These are phyloP conservation scores for Lecanicillium sp. DNA, from an alignment of 2,329 filamentous ascomycete genomes.

Conservation along the genomic window DNA sequence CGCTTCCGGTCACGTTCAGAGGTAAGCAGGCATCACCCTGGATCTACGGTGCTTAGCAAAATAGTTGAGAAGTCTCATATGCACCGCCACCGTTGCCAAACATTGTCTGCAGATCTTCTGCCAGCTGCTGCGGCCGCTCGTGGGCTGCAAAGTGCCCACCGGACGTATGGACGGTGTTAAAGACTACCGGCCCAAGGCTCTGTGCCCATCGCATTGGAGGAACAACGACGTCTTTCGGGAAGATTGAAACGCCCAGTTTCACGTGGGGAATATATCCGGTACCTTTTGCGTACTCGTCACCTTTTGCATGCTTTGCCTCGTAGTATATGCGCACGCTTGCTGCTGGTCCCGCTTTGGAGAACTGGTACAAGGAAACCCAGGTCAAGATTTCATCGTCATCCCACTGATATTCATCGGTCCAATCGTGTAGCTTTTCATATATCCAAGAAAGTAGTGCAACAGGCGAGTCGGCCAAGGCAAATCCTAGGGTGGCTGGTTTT, in stretches of 20 bases:
- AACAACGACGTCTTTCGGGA: slow-evolving; percentile 52
- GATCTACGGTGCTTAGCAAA: no score
- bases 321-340: slow-evolving; percentile 69
- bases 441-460: slow-evolving; percentile 70
- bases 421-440: slow-evolving; percentile 73
- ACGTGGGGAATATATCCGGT: slow-evolving; percentile 29
- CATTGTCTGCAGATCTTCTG: slow-evolving; percentile 49
- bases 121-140: slow-evolving; percentile 49
- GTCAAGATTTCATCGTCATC: slow-evolving; percentile 70
- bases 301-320: slow-evolving; percentile 45
- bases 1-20: no score
- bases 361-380: slow-evolving; percentile 70
- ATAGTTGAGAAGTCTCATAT: no score
- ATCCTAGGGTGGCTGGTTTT: slow-evolving; percentile 67
- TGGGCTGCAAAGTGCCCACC: slow-evolving; percentile 59
- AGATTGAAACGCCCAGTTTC: slow-evolving; percentile 44
- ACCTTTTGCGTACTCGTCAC: slow-evolving; percentile 16
- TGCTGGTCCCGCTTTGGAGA: slow-evolving; percentile 61
- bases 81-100: no score
- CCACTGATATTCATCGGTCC: slow-evolving; percentile 68
- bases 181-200: slow-evolving; percentile 56
- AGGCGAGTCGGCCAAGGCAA: slow-evolving; percentile 63
- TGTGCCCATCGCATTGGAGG: slow-evolving; percentile 49
- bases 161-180: slow-evolving; percentile 41
- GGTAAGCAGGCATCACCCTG: no score